Percentiles rank a stretch among this genome's conserved stretches.
Evolutionary conservation across 352 stramenopile species (phyloP).

Genomic region (Globisporangium abappressorium): DNA sequence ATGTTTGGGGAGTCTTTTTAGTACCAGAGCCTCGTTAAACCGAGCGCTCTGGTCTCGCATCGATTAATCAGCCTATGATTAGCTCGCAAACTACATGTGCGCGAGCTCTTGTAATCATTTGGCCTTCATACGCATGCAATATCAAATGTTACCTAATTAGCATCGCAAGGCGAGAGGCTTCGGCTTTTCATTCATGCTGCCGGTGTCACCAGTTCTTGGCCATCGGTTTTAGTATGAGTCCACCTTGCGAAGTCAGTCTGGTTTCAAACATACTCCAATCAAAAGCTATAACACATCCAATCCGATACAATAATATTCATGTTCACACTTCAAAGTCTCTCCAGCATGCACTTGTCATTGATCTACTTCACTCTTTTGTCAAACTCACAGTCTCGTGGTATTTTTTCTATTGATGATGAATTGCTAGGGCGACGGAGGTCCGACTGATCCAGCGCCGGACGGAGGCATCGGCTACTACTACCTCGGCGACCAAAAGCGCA

Average conservation of each 20-base stretch:
- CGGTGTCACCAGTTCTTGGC: slow-evolving; percentile 81
- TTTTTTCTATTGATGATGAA: background rate
- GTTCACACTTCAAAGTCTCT: slow-evolving; percentile 5
- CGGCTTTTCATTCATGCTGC: slow-evolving; percentile 38
- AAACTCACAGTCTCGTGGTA: background rate
- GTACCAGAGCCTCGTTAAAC: background rate
- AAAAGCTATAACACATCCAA: slow-evolving; percentile 3
- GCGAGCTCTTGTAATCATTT: slow-evolving; percentile 59
- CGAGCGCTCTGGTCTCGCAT: slow-evolving; percentile 33
- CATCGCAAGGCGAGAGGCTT: slow-evolving; percentile 51
- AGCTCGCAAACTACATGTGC: slow-evolving; percentile 12
- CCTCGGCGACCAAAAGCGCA: slow-evolving; percentile 80
- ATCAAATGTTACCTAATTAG: slow-evolving; percentile 87
- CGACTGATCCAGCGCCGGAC: slow-evolving; percentile 65
- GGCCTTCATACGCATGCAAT: slow-evolving; percentile 89
- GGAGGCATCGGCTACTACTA: slow-evolving; percentile 86
- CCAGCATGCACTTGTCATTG: background rate
- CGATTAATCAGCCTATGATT: slow-evolving; percentile 91
- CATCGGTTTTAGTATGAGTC: slow-evolving; percentile 53
- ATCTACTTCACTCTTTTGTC: background rate
- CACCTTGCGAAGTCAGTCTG: slow-evolving; percentile 83
- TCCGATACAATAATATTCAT: background rate
- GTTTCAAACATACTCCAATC: slow-evolving; percentile 65
- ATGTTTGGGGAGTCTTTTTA: slow-evolving; percentile 12
- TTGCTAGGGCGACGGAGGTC: slow-evolving; percentile 68